Percentiles rank a stretch among this genome's conserved stretches.
Conservation (phyloP, 306 rosid species). For the Vachellia collinsii region DNA sequence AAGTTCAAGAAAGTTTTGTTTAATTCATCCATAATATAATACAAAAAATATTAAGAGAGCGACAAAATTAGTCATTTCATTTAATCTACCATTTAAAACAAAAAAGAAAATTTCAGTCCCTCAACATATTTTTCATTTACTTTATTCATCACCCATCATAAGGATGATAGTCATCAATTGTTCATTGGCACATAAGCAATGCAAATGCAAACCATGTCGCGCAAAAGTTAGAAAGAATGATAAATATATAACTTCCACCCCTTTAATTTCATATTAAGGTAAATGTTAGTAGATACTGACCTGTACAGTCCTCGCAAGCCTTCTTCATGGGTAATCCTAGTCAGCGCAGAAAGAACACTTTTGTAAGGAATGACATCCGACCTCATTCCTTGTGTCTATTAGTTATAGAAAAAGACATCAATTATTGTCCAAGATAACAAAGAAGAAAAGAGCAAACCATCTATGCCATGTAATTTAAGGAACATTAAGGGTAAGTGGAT, state of each 20-base stretch:
- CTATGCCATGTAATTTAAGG: background rate
- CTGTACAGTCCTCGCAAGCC: conserved; percentile 92
- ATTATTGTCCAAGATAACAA: conserved; percentile 28
- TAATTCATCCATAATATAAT: background rate
- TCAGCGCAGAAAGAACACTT: conserved; percentile 83
- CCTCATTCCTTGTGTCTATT: conserved; percentile 96
- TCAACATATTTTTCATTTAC: conserved; percentile 3
- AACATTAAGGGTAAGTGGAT: background rate
- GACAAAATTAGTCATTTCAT: conserved; percentile 1
- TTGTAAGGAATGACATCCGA: conserved; percentile 83
- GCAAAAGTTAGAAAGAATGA: background rate
- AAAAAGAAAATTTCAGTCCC: background rate
- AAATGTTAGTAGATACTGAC: conserved; percentile 46
- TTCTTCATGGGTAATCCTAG: conserved; percentile 84
- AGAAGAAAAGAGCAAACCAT: background rate
- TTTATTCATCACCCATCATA: background rate
- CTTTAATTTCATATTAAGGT: conserved; percentile 17
- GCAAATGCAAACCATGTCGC: conserved; percentile 1
- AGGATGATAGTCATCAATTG: background rate
- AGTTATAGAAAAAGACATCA: conserved; percentile 33
- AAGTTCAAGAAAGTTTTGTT: background rate
- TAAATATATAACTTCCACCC: background rate
- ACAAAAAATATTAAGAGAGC: background rate
- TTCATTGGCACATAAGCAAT: background rate
- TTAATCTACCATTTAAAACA: conserved; percentile 5